A percentile compares a stretch with the other conserved stretches of the same genome.
These are phyloP conservation scores for Myxozyma sirexii DNA, from an alignment of 805 yeast species.

Conservation along the genomic window DNA sequence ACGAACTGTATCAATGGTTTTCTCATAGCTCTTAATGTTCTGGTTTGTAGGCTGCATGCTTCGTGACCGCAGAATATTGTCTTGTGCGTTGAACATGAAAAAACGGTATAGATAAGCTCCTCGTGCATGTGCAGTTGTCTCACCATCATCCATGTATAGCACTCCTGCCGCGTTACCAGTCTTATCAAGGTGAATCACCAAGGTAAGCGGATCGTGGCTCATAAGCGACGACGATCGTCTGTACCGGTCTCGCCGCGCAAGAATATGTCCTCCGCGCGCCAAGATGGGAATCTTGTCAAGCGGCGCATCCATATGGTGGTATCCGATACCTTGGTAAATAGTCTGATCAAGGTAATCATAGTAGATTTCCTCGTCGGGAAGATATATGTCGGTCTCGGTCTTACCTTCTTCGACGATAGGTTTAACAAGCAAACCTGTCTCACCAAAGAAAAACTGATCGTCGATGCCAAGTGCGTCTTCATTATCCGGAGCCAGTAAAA, in stretches of 20 bases:
- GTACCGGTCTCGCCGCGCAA: constrained; percentile 67
- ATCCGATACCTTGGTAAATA: constrained; percentile 47
- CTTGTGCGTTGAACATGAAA: constrained; percentile 45
- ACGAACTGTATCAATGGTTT: constrained; percentile 43
- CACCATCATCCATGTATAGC: constrained; percentile 85
- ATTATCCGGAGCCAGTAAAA: constrained; percentile 41
- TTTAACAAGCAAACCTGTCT: constrained; percentile 69
- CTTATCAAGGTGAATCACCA: constrained; percentile 59
- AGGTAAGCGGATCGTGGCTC: constrained; percentile 78
- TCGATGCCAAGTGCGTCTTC: constrained; percentile 61
- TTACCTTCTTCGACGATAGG: constrained; percentile 71
- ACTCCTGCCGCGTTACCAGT: constrained; percentile 57
- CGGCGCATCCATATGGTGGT: constrained; percentile 48
- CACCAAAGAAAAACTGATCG: constrained; percentile 80
- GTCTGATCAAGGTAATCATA: constrained; percentile 43
- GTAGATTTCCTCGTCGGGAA: constrained; percentile 52
- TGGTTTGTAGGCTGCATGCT: constrained; percentile 31
- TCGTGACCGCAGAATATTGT: constrained; percentile 39
- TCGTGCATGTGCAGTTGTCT: constrained; percentile 57
- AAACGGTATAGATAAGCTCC: constrained; percentile 55
- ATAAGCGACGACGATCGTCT: constrained; percentile 79
- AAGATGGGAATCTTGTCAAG: constrained; percentile 70
- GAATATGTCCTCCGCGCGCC: constrained; percentile 76
- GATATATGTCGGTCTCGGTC: constrained; percentile 46
- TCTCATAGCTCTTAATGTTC: constrained; percentile 25